Percentiles rank a stretch among this genome's conserved stretches.
phyloP scores from a whole-genome alignment of 1,139 yeast species.

The Scheffersomyces illinoinensis region DNA sequence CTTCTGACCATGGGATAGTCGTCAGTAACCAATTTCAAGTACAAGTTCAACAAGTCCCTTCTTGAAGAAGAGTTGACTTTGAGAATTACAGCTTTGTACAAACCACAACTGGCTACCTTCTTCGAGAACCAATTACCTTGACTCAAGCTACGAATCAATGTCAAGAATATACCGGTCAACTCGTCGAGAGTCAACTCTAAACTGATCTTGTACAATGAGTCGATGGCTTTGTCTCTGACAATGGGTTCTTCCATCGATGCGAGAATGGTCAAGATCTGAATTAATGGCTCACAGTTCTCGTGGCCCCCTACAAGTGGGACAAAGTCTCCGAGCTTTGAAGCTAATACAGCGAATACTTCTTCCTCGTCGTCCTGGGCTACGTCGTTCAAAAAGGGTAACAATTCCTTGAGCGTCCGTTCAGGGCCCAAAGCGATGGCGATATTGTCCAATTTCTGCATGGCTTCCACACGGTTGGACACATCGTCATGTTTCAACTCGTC shows the following conservation, averaged over 20 bases:
- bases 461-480: conserved; percentile 88
- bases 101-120: conserved; percentile 89
- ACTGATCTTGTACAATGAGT: conserved; percentile 74
- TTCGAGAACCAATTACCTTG: conserved; percentile 95
- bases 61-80: conserved; percentile 58
- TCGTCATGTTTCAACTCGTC: conserved; percentile 96
- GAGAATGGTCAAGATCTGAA: conserved; percentile 84
- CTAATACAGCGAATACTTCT: conserved; percentile 92
- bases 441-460: conserved; percentile 92
- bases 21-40: conserved; percentile 73
- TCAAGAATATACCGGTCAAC: conserved; percentile 66
- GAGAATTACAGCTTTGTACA: conserved; percentile 70
- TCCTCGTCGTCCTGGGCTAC: conserved; percentile 98
- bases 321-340: conserved; percentile 85
- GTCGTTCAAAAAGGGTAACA: conserved; percentile 81
- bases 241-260: conserved; percentile 98
- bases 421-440: conserved; percentile 96
- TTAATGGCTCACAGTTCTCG: conserved; percentile 69
- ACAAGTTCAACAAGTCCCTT: conserved; percentile 63
- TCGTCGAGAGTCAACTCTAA: conserved; percentile 66
- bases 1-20: conserved; percentile 99
- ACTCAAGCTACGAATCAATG: conserved; percentile 74
- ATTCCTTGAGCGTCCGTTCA: conserved; percentile 84
- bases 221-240: conserved; percentile 93
- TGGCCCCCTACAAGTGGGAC: conserved; percentile 87